A percentile compares a stretch with the other conserved stretches of the same genome.
These are phyloP conservation scores for Aspergillus latus DNA, from an alignment of 2,329 filamentous ascomycete species.

Conservation along the genomic window DNA sequence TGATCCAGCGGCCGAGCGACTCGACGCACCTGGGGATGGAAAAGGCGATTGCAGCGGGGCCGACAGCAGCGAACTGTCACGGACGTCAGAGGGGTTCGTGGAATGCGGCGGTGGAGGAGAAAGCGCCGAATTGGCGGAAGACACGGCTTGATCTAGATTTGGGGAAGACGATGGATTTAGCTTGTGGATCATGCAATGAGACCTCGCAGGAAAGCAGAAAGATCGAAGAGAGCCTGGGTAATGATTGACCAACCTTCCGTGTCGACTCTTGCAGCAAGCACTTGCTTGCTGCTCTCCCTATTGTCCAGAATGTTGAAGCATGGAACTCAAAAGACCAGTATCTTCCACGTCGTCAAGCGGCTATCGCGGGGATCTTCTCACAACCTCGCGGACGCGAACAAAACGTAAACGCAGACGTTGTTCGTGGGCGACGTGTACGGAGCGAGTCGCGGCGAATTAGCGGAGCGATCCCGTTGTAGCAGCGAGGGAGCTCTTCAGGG, in stretches of 20 bases:
- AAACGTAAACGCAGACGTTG: conserved; percentile 5
- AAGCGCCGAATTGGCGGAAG: conserved; percentile 41
- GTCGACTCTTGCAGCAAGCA: conserved; percentile 50
- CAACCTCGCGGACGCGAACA: conserved; percentile 2
- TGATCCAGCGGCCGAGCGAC: conserved; percentile 37
- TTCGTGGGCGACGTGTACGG: conserved; percentile 10
- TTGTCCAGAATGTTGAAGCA: conserved; percentile 48
- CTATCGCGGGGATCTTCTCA: conserved; percentile 26
- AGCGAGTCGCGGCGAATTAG: conserved; percentile 10
- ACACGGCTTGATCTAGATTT: conserved; percentile 41
- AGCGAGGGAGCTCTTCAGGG: conserved; percentile 21
- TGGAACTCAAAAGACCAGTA: conserved; percentile 40
- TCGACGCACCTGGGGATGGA: conserved; percentile 39
- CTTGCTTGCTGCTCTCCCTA: conserved; percentile 49
- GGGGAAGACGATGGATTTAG: conserved; percentile 18
- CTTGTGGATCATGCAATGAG: conserved; percentile 9
- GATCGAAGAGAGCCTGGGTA: not conserved
- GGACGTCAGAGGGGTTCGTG: conserved; percentile 28
- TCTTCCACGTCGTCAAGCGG: conserved; percentile 25
- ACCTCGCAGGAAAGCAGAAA: not conserved
- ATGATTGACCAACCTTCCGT: conserved; percentile 43
- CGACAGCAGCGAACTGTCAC: conserved; percentile 33
- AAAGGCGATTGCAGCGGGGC: conserved; percentile 35
- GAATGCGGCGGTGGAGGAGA: conserved; percentile 32
- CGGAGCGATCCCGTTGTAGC: conserved; percentile 5